Evolutionary conservation across 2,329 filamentous ascomycete species (phyloP), one percentile per base, ranked within the genome.

Genomic region (Aspergillus texensis): DNA sequence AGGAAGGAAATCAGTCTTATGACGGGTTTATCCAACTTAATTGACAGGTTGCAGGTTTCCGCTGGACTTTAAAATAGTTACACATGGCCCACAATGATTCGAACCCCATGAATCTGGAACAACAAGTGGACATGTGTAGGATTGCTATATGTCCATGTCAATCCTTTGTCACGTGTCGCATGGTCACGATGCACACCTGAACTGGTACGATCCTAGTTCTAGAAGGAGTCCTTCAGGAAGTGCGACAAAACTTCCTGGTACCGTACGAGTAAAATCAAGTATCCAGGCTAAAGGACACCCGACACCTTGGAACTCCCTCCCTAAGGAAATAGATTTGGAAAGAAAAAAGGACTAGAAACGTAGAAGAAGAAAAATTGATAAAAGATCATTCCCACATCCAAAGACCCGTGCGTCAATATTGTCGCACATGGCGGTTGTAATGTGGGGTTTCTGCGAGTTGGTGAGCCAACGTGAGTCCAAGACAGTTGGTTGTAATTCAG

Each of bases 381-480:
- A 26, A 39, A 55, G 11, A 55, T 36, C 26, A 32, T 24, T 55
- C 24, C 39, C 50, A n/a, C 52, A 55, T 26, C 21, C 14, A 39
- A 54, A 4, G 30, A 41, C 32, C 52, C 52, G 16, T 55, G 52
- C 52, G 32, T 55, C 52, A 52, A 32, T 55, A 34, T 55, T 36
- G 34, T 55, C 34, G 52, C 52, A 55, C 52, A 55, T 55, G 32
- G 52, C 32, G 52, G 52, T 55, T 55, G n/a, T 39, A 16, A 39
- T 55, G 52, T 55, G 52, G 52, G 32, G 32, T 11, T 19, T 55
- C 30, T 26, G 12, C 12, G 52, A 39, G 52, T 55, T 55, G 52
- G n/a, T 32, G 12, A 39, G 48, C 46, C 36, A 39, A 39, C 16
- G 6, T 39, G 36, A 19, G 16, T 50, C 26, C 26, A 28, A 45